Evolutionary conservation across 495 filamentous ascomycete species (phyloP), one percentile per base, ranked within the genome.

Genomic region (Neurospora cerealis): DNA sequence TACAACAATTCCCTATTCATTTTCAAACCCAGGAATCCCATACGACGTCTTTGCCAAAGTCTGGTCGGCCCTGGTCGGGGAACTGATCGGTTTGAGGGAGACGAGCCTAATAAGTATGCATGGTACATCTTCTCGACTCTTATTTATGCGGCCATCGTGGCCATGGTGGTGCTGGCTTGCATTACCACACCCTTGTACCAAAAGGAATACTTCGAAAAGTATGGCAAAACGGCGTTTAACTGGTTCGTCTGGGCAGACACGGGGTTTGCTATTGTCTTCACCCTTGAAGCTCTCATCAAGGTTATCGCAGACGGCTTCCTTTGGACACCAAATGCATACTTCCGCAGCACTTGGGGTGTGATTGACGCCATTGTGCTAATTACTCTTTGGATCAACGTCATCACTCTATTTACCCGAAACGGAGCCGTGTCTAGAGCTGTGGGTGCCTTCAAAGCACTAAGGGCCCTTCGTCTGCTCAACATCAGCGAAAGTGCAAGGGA

Each of bases 361-460:
- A 98, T 99, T 73, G 96, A 99, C 80, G 96, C 92, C 36, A 78
- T 98, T 70, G 96, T 99, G 73, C 86, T 99, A 69, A 81, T 97
- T 73, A 98, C 96, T 0, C 90, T 99, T 7, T 99, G 96, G 96
- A 92, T 97, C 78, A 98, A 95, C 78, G 96, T 99, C 72, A 84
- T 89, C 41, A 93, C 95, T 17, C 91, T 94, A 6, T 83, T 98
- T 13, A 87, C 85, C 77, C 88, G 91, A 54, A 90, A 95, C 72
- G 93, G 92, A 62, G 89, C 89, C 66, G 89, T 98, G 69, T 96
- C 95, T 5, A 85, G 96, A 77, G 92, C 93, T 24, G 92, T 99
- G 70, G 96, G 96, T 60, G 96, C 96, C 38, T 98, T 99, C 85
- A 99, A 99, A 85, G 96, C 96, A 32, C 88, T 99, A n/a, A 91